Evolutionary conservation across 2,329 filamentous ascomycete species (phyloP).

Genomic region (Aspergillus sp.): DNA sequence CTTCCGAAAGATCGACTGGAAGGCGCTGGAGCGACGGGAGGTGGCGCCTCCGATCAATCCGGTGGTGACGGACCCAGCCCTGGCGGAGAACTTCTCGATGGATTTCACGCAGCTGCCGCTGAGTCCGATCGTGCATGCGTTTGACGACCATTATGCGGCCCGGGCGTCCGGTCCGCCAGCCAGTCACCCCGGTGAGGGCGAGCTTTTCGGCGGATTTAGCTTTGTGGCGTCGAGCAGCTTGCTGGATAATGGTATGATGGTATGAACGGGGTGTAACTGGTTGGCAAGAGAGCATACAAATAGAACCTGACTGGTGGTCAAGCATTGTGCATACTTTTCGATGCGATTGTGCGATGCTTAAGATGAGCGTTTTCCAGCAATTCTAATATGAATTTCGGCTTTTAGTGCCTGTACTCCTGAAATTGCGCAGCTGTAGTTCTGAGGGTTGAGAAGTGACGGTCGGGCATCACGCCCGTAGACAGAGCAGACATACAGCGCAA

Average conservation of each 20-base stretch:
- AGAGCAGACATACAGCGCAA: background rate
- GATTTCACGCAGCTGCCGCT: conserved; percentile 88
- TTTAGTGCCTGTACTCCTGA: background rate
- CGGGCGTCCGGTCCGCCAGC: conserved; percentile 22
- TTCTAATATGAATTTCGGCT: background rate
- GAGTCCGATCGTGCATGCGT: conserved; percentile 64
- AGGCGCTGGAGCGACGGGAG: conserved; percentile 77
- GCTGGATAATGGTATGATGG: conserved; percentile 43
- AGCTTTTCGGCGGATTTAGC: conserved; percentile 53
- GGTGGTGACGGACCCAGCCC: conserved; percentile 89
- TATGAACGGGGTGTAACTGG: conserved; percentile 28
- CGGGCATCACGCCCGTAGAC: background rate
- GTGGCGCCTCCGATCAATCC: conserved; percentile 87
- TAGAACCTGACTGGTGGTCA: background rate
- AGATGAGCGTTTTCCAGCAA: background rate
- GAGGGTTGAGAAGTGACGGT: background rate
- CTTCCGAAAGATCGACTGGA: conserved; percentile 97
- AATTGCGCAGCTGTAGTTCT: background rate
- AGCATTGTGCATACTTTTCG: background rate
- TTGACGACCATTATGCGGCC: conserved; percentile 30
- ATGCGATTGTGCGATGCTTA: background rate
- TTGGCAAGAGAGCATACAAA: background rate
- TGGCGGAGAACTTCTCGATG: conserved; percentile 93
- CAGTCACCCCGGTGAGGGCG: conserved; percentile 29
- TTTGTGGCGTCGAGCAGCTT: conserved; percentile 52